These are phyloP conservation scores for Aspergillus heteromorphus DNA, from an alignment of 495 filamentous ascomycete species.

Conservation along the genomic window DNA sequence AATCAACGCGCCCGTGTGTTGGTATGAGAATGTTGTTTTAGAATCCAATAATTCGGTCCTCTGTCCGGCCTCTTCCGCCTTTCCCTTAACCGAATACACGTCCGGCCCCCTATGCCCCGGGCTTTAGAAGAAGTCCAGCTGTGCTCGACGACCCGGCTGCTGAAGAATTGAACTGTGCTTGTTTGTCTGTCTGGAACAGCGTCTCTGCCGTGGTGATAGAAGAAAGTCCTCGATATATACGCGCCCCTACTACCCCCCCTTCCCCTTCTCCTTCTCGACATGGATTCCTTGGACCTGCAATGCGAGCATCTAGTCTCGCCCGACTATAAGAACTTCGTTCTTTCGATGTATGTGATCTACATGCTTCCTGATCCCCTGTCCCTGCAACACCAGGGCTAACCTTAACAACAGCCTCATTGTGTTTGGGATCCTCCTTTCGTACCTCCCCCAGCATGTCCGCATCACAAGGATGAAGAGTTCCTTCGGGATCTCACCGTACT, in stretches of 20 bases:
- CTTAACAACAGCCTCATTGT: slow-evolving; percentile 63
- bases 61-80: neutral
- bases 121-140: neutral
- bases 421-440: slow-evolving; percentile 86
- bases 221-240: neutral
- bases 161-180: neutral
- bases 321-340: slow-evolving; percentile 53
- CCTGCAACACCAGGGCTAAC: neutral
- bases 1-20: neutral
- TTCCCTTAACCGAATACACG: neutral
- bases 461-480: slow-evolving; percentile 83
- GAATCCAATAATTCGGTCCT: neutral
- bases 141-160: neutral
- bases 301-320: slow-evolving; percentile 41
- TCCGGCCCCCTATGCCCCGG: neutral
- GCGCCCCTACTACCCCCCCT: neutral
- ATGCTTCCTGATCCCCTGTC: neutral
- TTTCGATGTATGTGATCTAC: slow-evolving; percentile 49
- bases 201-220: neutral
- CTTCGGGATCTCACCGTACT: slow-evolving; percentile 93
- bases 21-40: neutral
- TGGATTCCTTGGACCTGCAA: slow-evolving; percentile 25
- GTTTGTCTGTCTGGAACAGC: neutral
- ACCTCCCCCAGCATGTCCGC: slow-evolving; percentile 88
- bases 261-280: slow-evolving; percentile 12